A percentile compares a stretch with the other conserved stretches of the same genome.
These are phyloP conservation scores for Wickerhamiella australiensis DNA, from an alignment of 805 yeast species.

Conservation along the genomic window DNA sequence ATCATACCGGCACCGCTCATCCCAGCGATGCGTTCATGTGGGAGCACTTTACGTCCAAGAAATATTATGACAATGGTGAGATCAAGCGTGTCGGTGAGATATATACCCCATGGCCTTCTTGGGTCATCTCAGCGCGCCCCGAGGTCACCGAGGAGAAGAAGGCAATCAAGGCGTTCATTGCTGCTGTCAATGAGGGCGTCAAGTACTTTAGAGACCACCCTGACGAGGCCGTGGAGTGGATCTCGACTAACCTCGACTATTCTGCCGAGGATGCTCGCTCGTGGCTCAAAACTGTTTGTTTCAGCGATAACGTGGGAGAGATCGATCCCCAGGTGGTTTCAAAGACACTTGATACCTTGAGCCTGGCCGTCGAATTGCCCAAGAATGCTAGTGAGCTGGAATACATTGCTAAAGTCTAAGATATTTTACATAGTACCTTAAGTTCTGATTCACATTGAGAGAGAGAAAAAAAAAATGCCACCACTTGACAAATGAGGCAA, in stretches of 20 bases:
- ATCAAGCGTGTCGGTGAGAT: slow-evolving; percentile 77
- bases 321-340: slow-evolving; percentile 40
- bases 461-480: not conserved
- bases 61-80: slow-evolving; percentile 67
- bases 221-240: slow-evolving; percentile 55
- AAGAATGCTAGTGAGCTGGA: slow-evolving; percentile 18
- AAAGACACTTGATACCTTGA: slow-evolving; percentile 46
- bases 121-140: slow-evolving; percentile 58
- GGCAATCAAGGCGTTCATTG: slow-evolving; percentile 34
- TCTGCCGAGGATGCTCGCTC: slow-evolving; percentile 60
- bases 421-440: not conserved
- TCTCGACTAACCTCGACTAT: slow-evolving; percentile 60
- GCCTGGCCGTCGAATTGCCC: slow-evolving; percentile 49
- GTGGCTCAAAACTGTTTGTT: slow-evolving; percentile 72
- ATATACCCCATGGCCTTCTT: slow-evolving; percentile 93
- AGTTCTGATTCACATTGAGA: too few species aligned
- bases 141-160: slow-evolving; percentile 29
- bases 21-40: slow-evolving; percentile 83
- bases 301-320: slow-evolving; percentile 37
- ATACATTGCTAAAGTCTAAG: slow-evolving; percentile 14
- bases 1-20: slow-evolving; percentile 36
- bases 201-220: slow-evolving; percentile 46
- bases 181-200: slow-evolving; percentile 55
- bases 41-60: slow-evolving; percentile 85
- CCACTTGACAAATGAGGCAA: slow-evolving; percentile 7